Percentiles rank a stretch among this genome's conserved stretches.
Evolutionary conservation across 2,329 filamentous ascomycete species (phyloP).

Genomic region (Aspergillus candidus): DNA sequence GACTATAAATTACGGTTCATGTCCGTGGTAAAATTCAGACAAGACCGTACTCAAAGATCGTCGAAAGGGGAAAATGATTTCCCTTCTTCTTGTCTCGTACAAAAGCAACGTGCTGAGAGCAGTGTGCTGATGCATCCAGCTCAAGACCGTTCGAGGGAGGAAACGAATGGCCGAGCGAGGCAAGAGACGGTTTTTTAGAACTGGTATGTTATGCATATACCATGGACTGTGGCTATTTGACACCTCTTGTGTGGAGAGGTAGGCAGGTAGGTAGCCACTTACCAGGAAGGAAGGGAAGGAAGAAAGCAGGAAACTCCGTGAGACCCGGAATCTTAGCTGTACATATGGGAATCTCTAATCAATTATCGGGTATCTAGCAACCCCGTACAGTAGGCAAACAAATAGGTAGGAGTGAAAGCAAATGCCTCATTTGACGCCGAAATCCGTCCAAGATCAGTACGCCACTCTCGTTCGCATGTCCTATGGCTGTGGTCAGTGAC

Average conservation of each 20-base stretch:
- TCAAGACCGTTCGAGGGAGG: conserved; percentile 32
- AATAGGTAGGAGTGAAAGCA: background rate
- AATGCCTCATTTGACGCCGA: conserved; percentile 20
- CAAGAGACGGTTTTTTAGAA: conserved; percentile 37
- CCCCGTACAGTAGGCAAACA: conserved; percentile 10
- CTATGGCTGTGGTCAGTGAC: conserved; percentile 26
- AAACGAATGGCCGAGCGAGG: conserved; percentile 45
- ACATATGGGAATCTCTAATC: conserved; percentile 12
- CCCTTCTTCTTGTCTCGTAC: conserved; percentile 45
- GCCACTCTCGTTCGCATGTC: conserved; percentile 55
- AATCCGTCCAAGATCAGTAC: conserved; percentile 36
- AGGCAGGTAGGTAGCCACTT: background rate
- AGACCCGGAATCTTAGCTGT: conserved; percentile 11
- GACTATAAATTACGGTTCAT: conserved; percentile 43
- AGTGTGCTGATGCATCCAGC: conserved; percentile 30
- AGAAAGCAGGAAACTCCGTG: conserved; percentile 5
- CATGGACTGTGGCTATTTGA: background rate
- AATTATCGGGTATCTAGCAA: conserved; percentile 22
- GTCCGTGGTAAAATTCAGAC: conserved; percentile 30
- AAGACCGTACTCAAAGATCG: conserved; percentile 49
- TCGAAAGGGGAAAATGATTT: conserved; percentile 23
- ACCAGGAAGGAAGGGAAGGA: conserved; percentile 1
- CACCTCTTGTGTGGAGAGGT: background rate
- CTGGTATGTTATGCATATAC: background rate
- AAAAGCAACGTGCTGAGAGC: conserved; percentile 15